Evolutionary conservation across 2,329 filamentous ascomycete species (phyloP).

Genomic region (Capronia epimyces): DNA sequence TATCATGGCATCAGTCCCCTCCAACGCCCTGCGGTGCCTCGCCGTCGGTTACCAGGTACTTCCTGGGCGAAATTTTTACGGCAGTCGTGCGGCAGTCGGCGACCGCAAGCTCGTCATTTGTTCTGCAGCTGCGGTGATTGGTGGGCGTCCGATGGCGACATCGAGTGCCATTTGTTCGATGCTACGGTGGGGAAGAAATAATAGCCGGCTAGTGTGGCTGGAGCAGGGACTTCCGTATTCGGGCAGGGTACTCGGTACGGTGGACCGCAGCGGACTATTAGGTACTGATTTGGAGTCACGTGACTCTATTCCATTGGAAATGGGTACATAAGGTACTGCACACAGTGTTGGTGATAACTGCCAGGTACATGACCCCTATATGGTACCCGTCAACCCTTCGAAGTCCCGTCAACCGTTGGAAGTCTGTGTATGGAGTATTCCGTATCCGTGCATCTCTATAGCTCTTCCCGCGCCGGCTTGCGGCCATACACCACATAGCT

Average conservation of each 20-base stretch:
- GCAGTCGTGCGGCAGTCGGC: constrained; percentile 13
- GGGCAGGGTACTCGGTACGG: too few relatives aligned
- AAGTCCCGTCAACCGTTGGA: too few relatives aligned
- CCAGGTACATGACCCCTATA: too few relatives aligned
- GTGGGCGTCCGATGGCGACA: constrained; percentile 22
- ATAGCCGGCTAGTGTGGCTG: too few relatives aligned
- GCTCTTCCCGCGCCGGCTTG: background rate
- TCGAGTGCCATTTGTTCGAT: constrained; percentile 7
- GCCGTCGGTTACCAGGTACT: constrained; percentile 1
- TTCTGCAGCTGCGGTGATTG: constrained; percentile 17
- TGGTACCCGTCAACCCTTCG: too few relatives aligned
- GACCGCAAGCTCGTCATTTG: constrained; percentile 16
- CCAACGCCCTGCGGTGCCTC: background rate
- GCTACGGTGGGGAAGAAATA: background rate
- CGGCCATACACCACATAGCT: constrained; percentile 19
- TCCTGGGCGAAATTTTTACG: constrained; percentile 15
- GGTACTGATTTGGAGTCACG: too few relatives aligned
- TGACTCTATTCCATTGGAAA: too few relatives aligned
- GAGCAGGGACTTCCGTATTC: background rate
- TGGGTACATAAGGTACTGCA: too few relatives aligned
- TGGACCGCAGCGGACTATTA: background rate
- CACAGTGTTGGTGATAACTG: too few relatives aligned
- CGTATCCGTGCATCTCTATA: background rate
- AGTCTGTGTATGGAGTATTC: background rate
- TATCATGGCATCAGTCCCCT: background rate